These are phyloP conservation scores for Trichoderma atroviride DNA, from an alignment of 2,329 filamentous ascomycete species.

Conservation along the genomic window DNA sequence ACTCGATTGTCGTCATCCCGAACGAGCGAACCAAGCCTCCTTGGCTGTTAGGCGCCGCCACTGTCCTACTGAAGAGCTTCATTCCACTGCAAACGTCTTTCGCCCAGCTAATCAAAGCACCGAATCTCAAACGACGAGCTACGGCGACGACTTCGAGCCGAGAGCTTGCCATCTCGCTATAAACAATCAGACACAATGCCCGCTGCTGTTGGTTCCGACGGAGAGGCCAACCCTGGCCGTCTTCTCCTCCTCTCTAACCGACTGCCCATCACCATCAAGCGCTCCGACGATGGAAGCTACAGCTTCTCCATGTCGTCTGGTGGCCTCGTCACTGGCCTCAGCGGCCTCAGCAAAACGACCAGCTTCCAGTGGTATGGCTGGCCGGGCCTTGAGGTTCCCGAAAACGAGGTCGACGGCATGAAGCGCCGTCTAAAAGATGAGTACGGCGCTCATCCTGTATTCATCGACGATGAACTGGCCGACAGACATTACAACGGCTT, in stretches of 20 bases:
- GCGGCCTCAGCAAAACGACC: constrained; percentile 86
- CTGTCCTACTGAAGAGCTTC: background rate
- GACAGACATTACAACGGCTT: constrained; percentile 98
- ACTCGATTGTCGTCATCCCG: constrained; percentile 26
- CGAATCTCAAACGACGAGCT: background rate
- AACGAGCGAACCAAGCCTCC: constrained; percentile 6
- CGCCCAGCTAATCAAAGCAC: background rate
- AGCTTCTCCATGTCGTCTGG: constrained; percentile 96
- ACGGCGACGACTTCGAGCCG: background rate
- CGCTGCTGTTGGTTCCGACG: constrained; percentile 40
- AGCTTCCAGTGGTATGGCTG: constrained; percentile 99
- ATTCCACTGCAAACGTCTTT: background rate
- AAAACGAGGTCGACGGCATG: constrained; percentile 75
- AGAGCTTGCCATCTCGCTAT: background rate
- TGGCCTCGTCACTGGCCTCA: constrained; percentile 90
- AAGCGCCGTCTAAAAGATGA: constrained; percentile 80
- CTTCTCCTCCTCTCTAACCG: constrained; percentile 92
- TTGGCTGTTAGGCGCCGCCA: constrained; percentile 2
- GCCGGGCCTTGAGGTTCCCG: constrained; percentile 90
- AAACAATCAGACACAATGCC: constrained; percentile 35
- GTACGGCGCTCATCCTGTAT: constrained; percentile 87
- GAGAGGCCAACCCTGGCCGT: constrained; percentile 46
- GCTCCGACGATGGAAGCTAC: constrained; percentile 87
- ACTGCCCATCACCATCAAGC: constrained; percentile 94
- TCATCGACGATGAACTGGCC: constrained; percentile 89